Conservation (phyloP, 306 rosid genomes). For the Fragaria ananassa region DNA sequence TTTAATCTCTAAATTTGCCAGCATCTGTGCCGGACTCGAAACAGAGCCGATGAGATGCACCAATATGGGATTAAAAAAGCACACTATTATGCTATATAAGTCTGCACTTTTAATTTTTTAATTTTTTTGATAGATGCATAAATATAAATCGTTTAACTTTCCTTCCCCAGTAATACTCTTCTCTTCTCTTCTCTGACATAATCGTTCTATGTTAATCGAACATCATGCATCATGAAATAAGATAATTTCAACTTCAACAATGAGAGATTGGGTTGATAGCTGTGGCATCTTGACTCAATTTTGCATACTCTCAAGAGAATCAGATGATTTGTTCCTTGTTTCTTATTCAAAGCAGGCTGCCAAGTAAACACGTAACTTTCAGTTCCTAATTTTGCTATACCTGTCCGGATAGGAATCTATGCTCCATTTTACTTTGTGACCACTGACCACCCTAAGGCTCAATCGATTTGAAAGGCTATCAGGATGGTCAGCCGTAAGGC, state of each 20-base stretch:
- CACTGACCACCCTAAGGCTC: neutral
- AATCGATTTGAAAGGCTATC: neutral
- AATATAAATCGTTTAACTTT: neutral
- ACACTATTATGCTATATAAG: neutral
- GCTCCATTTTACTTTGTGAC: neutral
- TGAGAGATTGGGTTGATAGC: neutral
- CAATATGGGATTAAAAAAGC: too few relatives aligned
- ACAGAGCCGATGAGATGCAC: neutral
- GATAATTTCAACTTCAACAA: too few relatives aligned
- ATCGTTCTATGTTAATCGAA: too few relatives aligned
- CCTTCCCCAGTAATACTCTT: neutral
- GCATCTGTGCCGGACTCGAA: neutral
- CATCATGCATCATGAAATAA: too few relatives aligned
- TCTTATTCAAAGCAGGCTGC: neutral
- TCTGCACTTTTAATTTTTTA: neutral
- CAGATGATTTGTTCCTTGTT: neutral
- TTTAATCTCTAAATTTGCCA: neutral
- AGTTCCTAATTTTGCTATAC: neutral
- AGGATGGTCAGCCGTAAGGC: neutral
- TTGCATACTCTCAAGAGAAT: neutral
- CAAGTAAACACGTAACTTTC: neutral
- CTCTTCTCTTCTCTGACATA: neutral
- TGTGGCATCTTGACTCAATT: neutral
- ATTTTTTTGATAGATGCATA: too few relatives aligned
- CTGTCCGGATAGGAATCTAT: neutral